These are phyloP conservation scores for Parastagonospora nodorum DNA, from an alignment of 2,329 filamentous ascomycete genomes.

Conservation along the genomic window DNA sequence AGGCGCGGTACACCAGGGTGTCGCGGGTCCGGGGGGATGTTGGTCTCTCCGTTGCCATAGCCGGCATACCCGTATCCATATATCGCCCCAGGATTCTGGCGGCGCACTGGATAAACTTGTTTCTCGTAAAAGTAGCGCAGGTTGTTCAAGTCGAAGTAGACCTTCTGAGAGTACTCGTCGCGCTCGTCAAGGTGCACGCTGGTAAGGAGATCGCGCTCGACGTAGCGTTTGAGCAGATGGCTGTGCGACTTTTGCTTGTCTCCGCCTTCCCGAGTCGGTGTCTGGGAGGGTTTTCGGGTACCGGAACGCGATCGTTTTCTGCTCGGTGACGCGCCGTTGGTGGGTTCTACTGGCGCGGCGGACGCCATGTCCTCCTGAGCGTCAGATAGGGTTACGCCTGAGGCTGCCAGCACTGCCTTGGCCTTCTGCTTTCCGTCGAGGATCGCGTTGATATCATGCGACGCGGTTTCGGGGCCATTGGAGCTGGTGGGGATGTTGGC, in stretches of 20 bases:
- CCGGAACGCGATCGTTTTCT: slow-evolving; percentile 66
- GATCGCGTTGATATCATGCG: slow-evolving; percentile 52
- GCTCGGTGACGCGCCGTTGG: slow-evolving; percentile 57
- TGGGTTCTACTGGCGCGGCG: slow-evolving; percentile 41
- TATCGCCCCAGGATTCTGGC: slow-evolving; percentile 61
- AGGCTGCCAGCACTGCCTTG: slow-evolving; percentile 62
- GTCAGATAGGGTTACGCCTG: slow-evolving; percentile 47
- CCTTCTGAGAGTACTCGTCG: slow-evolving; percentile 61
- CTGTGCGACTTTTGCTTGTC: slow-evolving; percentile 44
- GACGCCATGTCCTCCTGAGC: slow-evolving; percentile 35
- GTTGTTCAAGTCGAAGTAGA: slow-evolving; percentile 60
- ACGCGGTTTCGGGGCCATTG: slow-evolving; percentile 33
- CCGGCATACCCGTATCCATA: slow-evolving; percentile 80
- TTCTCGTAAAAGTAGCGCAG: slow-evolving; percentile 35
- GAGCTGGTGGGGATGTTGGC: slow-evolving; percentile 31
- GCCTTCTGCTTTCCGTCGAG: slow-evolving; percentile 65
- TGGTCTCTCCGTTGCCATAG: slow-evolving; percentile 86
- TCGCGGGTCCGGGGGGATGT: slow-evolving; percentile 56
- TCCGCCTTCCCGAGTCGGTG: slow-evolving; percentile 41
- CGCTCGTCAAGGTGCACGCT: slow-evolving; percentile 59
- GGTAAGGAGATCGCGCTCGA: slow-evolving; percentile 66
- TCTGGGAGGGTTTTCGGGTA: slow-evolving; percentile 55
- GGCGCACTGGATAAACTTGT: slow-evolving; percentile 63
- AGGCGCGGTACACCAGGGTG: slow-evolving; percentile 59
- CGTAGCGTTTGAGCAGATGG: slow-evolving; percentile 66